Evolutionary conservation across 78 protist genomes (phyloP).

Genomic region (Anaeramoeba flamelloides): DNA sequence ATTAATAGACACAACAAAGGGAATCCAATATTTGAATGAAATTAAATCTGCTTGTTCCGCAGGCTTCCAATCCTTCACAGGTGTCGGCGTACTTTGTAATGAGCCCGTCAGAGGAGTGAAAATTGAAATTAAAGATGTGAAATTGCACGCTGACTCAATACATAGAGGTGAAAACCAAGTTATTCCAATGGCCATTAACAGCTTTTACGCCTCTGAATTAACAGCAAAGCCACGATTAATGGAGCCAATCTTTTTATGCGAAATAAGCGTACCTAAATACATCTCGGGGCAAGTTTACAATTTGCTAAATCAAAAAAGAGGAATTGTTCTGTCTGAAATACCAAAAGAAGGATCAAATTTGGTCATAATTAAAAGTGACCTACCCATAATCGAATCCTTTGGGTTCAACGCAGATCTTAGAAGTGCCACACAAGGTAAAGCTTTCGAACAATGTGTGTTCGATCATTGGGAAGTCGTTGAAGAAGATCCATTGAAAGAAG

Average conservation of each 20-base stretch:
- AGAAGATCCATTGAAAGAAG: constrained; percentile 52
- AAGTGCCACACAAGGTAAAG: constrained; percentile 90
- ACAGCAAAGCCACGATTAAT: constrained; percentile 66
- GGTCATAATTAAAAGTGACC: constrained; percentile 54
- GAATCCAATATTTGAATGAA: constrained; percentile 80
- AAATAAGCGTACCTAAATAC: constrained; percentile 61
- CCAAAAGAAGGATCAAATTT: constrained; percentile 44
- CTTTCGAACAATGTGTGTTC: constrained; percentile 96
- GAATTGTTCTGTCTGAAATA: constrained; percentile 72
- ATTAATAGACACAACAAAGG: constrained; percentile 67
- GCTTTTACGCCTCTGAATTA: constrained; percentile 55
- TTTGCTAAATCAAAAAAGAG: constrained; percentile 71
- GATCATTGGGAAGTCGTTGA: constrained; percentile 75
- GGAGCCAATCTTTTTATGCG: constrained; percentile 87
- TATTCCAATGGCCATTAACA: constrained; percentile 75
- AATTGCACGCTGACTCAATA: constrained; percentile 94
- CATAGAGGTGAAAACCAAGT: constrained; percentile 93
- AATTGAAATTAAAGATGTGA: constrained; percentile 73
- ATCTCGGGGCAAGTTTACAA: constrained; percentile 76
- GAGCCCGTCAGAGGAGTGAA: constrained; percentile 87
- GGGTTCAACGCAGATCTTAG: constrained; percentile 88
- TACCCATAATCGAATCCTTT: constrained; percentile 97
- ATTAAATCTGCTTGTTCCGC: constrained; percentile 82
- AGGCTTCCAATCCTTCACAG: constrained; percentile 85
- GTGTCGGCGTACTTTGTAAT: constrained; percentile 88